A percentile compares a stretch with the other conserved stretches of the same genome.
Conservation (phyloP, 2,329 filamentous ascomycete genomes). For the Rutstroemia sp. region DNA sequence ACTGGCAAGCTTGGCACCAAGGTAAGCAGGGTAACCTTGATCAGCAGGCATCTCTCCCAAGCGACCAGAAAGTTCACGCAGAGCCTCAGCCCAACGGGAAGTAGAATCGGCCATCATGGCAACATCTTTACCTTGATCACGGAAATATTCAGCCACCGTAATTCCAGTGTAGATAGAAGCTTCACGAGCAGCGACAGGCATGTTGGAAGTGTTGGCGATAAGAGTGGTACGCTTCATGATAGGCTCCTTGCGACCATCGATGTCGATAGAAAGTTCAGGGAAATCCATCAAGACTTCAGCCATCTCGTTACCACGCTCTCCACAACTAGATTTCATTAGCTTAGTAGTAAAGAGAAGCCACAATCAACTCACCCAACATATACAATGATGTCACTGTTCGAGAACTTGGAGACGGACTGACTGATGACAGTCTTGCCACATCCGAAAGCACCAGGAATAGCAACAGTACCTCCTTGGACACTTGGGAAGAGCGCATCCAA, state of each 20-base stretch:
- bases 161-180: slow-evolving; percentile 98
- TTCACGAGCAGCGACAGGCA: slow-evolving; percentile 97
- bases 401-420: slow-evolving; percentile 98
- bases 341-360: background rate
- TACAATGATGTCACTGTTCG: slow-evolving; percentile 97
- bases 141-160: slow-evolving; percentile 83
- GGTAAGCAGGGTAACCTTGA: slow-evolving; percentile 97
- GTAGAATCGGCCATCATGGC: slow-evolving; percentile 99
- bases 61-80: slow-evolving; percentile 97
- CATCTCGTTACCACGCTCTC: slow-evolving; percentile 98
- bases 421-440: slow-evolving; percentile 99
- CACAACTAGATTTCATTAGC: slow-evolving; percentile 25
- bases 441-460: slow-evolving; percentile 96
- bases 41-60: slow-evolving; percentile 99
- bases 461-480: slow-evolving; percentile 95
- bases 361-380: slow-evolving; percentile 61
- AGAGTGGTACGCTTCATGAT: slow-evolving; percentile 99
- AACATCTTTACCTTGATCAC: slow-evolving; percentile 93
- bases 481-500: slow-evolving; percentile 92
- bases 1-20: slow-evolving; percentile 91
- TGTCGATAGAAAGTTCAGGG: slow-evolving; percentile 90
- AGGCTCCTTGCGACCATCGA: slow-evolving; percentile 90
- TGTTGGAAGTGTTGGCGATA: slow-evolving; percentile 99
- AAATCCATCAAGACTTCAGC: slow-evolving; percentile 99
- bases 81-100: slow-evolving; percentile 95